phyloP scores from a whole-genome alignment of 306 rosid genomes.

The Quercus rubra region DNA sequence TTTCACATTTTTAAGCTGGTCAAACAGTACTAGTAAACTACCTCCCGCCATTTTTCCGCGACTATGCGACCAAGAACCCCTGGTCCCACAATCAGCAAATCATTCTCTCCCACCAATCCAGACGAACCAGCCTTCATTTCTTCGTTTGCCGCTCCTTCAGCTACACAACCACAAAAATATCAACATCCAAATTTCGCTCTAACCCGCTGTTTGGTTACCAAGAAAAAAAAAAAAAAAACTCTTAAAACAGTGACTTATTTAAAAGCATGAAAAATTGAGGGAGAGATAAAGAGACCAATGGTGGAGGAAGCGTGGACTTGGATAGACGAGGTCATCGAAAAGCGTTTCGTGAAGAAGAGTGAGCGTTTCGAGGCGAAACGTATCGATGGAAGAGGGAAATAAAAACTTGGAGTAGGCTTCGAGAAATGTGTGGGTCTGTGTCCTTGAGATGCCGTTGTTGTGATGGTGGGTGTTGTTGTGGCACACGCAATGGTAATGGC shows the following conservation, averaged over 20 bases:
- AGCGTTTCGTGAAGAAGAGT: constrained; percentile 9
- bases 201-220: not conserved
- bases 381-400: not conserved
- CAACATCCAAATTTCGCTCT: not conserved
- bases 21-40: constrained; percentile 2
- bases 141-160: constrained; percentile 43
- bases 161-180: constrained; percentile 3
- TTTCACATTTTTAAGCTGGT: not conserved
- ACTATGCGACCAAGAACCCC: constrained; percentile 94
- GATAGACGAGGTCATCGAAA: constrained; percentile 58
- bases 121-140: constrained; percentile 37
- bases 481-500: constrained; percentile 28
- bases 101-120: constrained; percentile 43
- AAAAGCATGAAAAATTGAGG: not conserved
- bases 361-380: not conserved
- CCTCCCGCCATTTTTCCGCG: constrained; percentile 84
- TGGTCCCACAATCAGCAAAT: constrained; percentile 84
- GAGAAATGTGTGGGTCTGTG: constrained; percentile 22
- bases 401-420: not conserved
- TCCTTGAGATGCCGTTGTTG: not conserved
- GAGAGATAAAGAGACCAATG: constrained; percentile 19
- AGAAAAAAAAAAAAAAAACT: not conserved
- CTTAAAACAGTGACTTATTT: not conserved
- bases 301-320: constrained; percentile 38
- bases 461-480: constrained; percentile 10